Evolutionary conservation across 306 rosid genomes (phyloP).

Genomic region (Potentilla sterilis): DNA sequence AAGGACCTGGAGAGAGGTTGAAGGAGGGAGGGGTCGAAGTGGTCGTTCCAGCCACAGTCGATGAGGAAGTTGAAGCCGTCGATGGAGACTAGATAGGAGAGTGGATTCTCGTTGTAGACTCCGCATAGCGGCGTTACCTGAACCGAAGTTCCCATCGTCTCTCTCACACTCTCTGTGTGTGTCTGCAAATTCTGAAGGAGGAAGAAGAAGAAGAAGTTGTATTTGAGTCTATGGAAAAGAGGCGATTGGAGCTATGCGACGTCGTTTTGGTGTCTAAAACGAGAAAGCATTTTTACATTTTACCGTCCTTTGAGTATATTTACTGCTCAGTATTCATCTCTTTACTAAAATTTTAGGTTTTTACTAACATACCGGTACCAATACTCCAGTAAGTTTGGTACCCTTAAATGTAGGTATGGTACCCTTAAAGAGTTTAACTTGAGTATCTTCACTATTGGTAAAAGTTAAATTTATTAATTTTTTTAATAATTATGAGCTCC

Average conservation of each 20-base stretch:
- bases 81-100: slow-evolving; percentile 82
- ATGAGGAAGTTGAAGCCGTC: slow-evolving; percentile 85
- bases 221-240: too few species aligned
- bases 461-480: too few species aligned
- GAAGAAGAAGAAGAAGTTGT: neutral
- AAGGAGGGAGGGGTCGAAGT: slow-evolving; percentile 81
- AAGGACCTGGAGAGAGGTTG: slow-evolving; percentile 79
- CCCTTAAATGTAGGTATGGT: too few species aligned
- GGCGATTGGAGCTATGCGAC: neutral
- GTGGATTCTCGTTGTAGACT: slow-evolving; percentile 88
- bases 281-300: neutral
- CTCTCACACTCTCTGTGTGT: neutral
- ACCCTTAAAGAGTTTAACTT: too few species aligned
- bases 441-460: too few species aligned
- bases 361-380: too few species aligned
- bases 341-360: too few species aligned
- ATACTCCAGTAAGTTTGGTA: too few species aligned
- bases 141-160: slow-evolving; percentile 86
- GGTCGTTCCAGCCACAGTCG: slow-evolving; percentile 98
- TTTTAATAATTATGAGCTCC: too few species aligned
- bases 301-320: too few species aligned
- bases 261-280: neutral
- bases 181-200: neutral
- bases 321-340: too few species aligned
- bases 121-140: slow-evolving; percentile 85